Base-by-base conservation (phyloP, 2,329 filamentous ascomycete genomes). In the Talaromyces sp. region DNA sequence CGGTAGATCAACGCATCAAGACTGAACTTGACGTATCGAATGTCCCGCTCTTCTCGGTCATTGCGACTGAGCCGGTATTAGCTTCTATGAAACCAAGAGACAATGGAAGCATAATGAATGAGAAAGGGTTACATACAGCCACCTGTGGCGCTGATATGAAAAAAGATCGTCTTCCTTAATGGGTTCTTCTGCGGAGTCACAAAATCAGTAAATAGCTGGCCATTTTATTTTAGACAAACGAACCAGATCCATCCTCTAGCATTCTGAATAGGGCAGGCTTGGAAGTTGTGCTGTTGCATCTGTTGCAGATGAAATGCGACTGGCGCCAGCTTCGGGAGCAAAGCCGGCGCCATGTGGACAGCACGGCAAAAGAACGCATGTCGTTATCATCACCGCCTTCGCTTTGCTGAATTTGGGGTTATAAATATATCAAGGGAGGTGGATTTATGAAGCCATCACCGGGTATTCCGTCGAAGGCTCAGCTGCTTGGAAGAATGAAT, bases 11-110 rank as follows among this genome's bases (percentile, higher is more conserved):
- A 67, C 9, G 66, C 64, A 7, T 56, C 33, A 23, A 72, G 16
- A 40, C 70, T 65, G 58, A 72, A 73, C 64, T 67, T 66, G 53
- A 67, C 66, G 66, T 71, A 71, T 27, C 70, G 68, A 54, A 64
- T 59, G 12, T 67, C 65, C 33, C 69, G 68, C 34, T 72, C 66
- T 56, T 68, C 44, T 44, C 65, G 53, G 61, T 72, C 69, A 44
- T 68, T 59, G 42, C 60, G 65, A 62, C 69, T 72, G 60, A 34
- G 57, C 16, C 28, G 27, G n/a, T 30, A 61, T 64, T 63, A 63
- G 66, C 44, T n/a, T 56, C 57, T 34, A 36, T 7, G 5, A 3
- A 40, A 40, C 36, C 5, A 40, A 40, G 7, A 40, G 36, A 40
- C 2, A 40, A 2, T 6, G n/a, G 36, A 40, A 14, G 36, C 16